phyloP scores from a whole-genome alignment of 106 monocot species.

The Dioscorea alata region DNA sequence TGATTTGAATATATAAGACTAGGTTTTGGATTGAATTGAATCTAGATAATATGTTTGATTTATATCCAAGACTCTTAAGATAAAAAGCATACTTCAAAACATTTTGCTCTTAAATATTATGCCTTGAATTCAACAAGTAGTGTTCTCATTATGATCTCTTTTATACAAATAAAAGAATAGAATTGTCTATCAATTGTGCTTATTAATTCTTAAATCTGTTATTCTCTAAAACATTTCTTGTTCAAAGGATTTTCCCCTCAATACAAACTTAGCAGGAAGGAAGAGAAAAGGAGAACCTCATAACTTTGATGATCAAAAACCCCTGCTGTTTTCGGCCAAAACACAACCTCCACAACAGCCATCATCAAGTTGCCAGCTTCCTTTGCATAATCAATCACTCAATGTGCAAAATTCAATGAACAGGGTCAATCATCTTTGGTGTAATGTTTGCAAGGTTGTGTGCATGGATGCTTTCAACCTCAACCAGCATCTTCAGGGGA shows the following conservation, averaged over 20 bases:
- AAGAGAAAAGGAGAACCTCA: not conserved
- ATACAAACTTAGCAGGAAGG: not conserved
- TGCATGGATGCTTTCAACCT: not conserved
- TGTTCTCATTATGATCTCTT: no score
- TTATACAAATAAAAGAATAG: no score
- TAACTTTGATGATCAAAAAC: not conserved
- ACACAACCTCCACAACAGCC: no score
- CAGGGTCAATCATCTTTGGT: not conserved
- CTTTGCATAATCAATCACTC: not conserved
- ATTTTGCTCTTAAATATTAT: no score
- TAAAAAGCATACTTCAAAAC: no score
- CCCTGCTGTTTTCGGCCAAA: not conserved
- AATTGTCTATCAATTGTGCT: no score
- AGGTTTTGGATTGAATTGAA: no score
- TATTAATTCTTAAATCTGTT: no score
- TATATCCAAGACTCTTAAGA: no score
- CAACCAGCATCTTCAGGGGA: conserved; percentile 12
- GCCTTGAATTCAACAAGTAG: no score
- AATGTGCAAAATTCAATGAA: not conserved
- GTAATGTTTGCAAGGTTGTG: conserved; percentile 3
- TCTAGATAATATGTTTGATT: no score
- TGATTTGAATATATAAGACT: no score
- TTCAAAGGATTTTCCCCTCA: not conserved
- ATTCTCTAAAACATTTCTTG: not conserved
- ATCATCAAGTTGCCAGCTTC: not conserved